Conservation (phyloP, 371 early-diverging fungal genomes). For the Zychaea mexicana region DNA sequence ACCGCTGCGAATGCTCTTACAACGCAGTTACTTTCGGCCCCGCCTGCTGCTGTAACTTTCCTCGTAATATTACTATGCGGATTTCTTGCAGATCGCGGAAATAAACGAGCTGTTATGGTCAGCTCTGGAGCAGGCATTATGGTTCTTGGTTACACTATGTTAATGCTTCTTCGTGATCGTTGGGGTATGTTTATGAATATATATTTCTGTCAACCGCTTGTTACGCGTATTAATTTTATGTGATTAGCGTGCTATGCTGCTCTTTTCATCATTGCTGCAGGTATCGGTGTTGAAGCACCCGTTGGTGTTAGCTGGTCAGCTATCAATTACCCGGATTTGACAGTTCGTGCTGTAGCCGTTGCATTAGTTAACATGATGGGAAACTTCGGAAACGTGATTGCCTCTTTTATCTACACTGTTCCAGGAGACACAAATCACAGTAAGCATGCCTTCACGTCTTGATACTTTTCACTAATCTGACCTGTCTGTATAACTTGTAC, state of each 20-base stretch:
- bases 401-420: constrained; percentile 35
- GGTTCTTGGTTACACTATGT: constrained; percentile 14
- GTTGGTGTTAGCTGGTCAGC: constrained; percentile 35
- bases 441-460: too few species aligned
- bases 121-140: constrained; percentile 15
- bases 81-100: constrained; percentile 13
- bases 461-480: not conserved
- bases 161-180: constrained; percentile 5
- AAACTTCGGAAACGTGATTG: constrained; percentile 34
- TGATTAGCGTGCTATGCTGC: constrained; percentile 13
- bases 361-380: constrained; percentile 42
- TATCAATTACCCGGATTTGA: constrained; percentile 32
- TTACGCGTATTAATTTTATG: not conserved
- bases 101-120: constrained; percentile 15
- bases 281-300: constrained; percentile 24
- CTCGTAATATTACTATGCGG: constrained; percentile 19
- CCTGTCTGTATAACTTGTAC: too few species aligned
- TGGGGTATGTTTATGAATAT: not conserved
- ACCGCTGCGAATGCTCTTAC: constrained; percentile 35
- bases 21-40: constrained; percentile 42
- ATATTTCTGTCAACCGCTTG: too few species aligned
- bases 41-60: constrained; percentile 30
- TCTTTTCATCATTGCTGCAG: constrained; percentile 16
- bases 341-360: constrained; percentile 33
- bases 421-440: constrained; percentile 22